Conservation (phyloP, 169 alveolate genomes). For the Plasmodium chabaudi region DNA sequence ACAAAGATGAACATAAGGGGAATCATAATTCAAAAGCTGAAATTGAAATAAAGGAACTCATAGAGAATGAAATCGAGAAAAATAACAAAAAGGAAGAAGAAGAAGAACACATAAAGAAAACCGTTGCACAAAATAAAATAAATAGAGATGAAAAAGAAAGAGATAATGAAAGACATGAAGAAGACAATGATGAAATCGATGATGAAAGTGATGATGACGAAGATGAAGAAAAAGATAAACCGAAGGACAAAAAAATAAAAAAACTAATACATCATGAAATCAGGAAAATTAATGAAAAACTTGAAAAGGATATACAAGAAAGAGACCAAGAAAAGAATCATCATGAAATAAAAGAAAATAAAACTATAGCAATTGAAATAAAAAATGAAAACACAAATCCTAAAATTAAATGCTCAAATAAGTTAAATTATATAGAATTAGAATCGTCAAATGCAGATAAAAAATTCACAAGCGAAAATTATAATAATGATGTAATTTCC, state of each 20-base stretch:
- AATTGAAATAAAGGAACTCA: not conserved
- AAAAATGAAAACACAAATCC: not conserved
- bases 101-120: not conserved
- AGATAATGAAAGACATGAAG: not conserved
- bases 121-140: too few species aligned
- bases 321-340: not conserved
- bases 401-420: constrained; percentile 2
- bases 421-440: constrained; percentile 1
- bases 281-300: not conserved
- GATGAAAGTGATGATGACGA: not conserved
- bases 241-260: constrained; percentile 31
- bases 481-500: not conserved
- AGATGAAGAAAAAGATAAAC: constrained; percentile 13
- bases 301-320: not conserved
- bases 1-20: not conserved
- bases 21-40: not conserved
- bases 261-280: constrained; percentile 26
- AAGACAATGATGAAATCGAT: not conserved
- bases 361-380: not conserved
- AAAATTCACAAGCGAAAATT: not conserved
- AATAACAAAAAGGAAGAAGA: not conserved
- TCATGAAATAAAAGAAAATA: not conserved
- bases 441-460: not conserved
- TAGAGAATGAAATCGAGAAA: not conserved
- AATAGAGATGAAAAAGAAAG: not conserved